Conservation (phyloP, 2,329 filamentous ascomycete genomes). For the Atkinsonella hypoxylon region DNA sequence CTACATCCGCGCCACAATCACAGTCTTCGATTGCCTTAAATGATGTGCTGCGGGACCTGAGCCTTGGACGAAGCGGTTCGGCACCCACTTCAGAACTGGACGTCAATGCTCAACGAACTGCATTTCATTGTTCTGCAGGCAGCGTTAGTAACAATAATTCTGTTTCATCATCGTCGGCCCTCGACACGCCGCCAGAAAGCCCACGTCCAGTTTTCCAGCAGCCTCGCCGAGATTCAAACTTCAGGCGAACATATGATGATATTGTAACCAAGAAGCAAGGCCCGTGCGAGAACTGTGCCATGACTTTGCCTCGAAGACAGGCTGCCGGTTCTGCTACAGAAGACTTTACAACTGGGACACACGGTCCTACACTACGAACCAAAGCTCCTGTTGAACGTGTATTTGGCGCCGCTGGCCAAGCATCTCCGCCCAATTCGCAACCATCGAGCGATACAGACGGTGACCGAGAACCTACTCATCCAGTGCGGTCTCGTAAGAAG, state of each 20-base stretch:
- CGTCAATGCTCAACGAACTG: constrained; percentile 28
- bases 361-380: constrained; percentile 47
- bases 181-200: constrained; percentile 48
- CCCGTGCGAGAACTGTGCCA: constrained; percentile 56
- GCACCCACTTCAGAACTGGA: constrained; percentile 33
- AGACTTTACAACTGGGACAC: constrained; percentile 24
- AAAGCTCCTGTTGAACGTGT: constrained; percentile 48
- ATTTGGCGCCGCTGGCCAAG: constrained; percentile 33
- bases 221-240: constrained; percentile 43
- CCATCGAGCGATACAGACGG: constrained; percentile 39
- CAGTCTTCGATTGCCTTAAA: constrained; percentile 27
- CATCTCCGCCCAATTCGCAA: constrained; percentile 41
- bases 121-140: constrained; percentile 27
- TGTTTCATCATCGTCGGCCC: constrained; percentile 19
- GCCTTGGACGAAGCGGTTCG: constrained; percentile 32
- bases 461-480: constrained; percentile 31
- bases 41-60: constrained; percentile 36
- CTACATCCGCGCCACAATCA: constrained; percentile 21
- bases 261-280: constrained; percentile 51
- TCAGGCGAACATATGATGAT: constrained; percentile 52
- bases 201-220: constrained; percentile 31
- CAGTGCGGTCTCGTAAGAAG: constrained; percentile 27
- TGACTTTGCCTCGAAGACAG: constrained; percentile 42
- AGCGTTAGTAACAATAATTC: constrained; percentile 6
- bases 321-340: constrained; percentile 14